Evolutionary conservation across 2,329 filamentous ascomycete genomes (phyloP).

Genomic region (Penicillium vulpinum): DNA sequence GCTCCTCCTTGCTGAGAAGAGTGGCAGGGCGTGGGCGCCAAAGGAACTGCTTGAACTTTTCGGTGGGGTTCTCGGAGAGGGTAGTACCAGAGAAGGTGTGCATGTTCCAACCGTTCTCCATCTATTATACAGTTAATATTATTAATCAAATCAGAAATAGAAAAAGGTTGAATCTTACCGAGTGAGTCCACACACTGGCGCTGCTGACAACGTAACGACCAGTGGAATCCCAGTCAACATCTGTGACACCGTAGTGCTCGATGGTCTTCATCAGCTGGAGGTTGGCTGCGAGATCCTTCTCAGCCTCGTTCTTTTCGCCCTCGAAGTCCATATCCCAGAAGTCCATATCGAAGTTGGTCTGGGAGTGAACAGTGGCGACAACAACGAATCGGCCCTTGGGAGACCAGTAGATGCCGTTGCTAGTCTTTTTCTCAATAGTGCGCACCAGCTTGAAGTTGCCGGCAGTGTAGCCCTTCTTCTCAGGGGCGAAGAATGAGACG

Average conservation of each 20-base stretch:
- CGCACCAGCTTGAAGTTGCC: constrained; percentile 97
- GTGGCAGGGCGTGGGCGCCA: constrained; percentile 91
- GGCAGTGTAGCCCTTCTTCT: constrained; percentile 81
- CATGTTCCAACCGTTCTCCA: constrained; percentile 98
- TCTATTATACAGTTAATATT: constrained; percentile 55
- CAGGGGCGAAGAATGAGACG: constrained; percentile 93
- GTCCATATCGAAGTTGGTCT: constrained; percentile 91
- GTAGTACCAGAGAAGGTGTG: constrained; percentile 94
- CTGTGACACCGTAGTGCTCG: constrained; percentile 96
- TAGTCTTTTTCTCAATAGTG: constrained; percentile 98
- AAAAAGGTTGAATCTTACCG: constrained; percentile 59
- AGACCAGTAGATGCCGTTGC: constrained; percentile 99
- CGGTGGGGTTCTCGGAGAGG: constrained; percentile 85
- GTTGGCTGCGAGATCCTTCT: constrained; percentile 94
- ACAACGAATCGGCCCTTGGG: constrained; percentile 93
- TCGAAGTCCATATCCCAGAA: constrained; percentile 99
- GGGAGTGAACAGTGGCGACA: constrained; percentile 86
- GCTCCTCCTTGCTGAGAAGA: constrained; percentile 94
- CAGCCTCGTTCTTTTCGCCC: constrained; percentile 87
- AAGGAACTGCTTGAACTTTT: constrained; percentile 96
- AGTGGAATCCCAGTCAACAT: constrained; percentile 97
- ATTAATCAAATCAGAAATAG: constrained; percentile 5
- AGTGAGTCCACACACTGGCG: constrained; percentile 93
- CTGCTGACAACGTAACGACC: constrained; percentile 92
- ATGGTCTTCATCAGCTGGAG: constrained; percentile 89